Evolutionary conservation across 441 rosid genomes (phyloP), one percentile per base, ranked within the genome.

Genomic region (Geranium incanum): DNA sequence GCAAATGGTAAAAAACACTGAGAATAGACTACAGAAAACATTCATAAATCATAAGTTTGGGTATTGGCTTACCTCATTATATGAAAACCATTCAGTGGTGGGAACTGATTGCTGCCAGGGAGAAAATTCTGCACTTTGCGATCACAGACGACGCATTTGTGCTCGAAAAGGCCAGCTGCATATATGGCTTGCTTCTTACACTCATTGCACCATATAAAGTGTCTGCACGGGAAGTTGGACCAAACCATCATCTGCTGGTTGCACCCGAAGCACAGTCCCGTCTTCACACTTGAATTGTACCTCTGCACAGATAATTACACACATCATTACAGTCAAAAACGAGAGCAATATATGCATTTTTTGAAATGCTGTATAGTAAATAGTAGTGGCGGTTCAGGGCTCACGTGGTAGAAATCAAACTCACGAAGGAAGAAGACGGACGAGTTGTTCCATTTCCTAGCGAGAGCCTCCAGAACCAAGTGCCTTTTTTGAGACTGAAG

Each of bases 131-230:
- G 81, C 6, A 92, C 93, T 71, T 75, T 52, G 63, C 52, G 39
- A 67, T 90, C 98, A 74, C 98, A 92, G 36, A 92, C 76, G 72
- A 86, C 97, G 71, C 98, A 92, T 70, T 80, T 87, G 76, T 92
- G 98, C 50, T 80, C 83, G 2, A 36, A 77, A 52, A 66, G 36
- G n/a, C 72, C 69, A 4, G 77, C 81, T 68, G 81, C 81, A 75
- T 39, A 48, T 5, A 23, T 66, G 13, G 84, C 76, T 70, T 82
- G 74, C 39, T 57, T 78, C 78, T 80, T 86, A 74, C 98, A 92
- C 33, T 74, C 81, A 38, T 52, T 72, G 82, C 98, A 92, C 97
- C 98, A 92, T 45, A 92, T 79, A 73, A 74, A 75, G 83, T 89
- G 95, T 74, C 57, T 72, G 78, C 98, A 92, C 18, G 98, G 97